Base-by-base conservation (phyloP, 1,284 basidiomycete genomes). In the Cutaneotrichosporon sp. region DNA sequence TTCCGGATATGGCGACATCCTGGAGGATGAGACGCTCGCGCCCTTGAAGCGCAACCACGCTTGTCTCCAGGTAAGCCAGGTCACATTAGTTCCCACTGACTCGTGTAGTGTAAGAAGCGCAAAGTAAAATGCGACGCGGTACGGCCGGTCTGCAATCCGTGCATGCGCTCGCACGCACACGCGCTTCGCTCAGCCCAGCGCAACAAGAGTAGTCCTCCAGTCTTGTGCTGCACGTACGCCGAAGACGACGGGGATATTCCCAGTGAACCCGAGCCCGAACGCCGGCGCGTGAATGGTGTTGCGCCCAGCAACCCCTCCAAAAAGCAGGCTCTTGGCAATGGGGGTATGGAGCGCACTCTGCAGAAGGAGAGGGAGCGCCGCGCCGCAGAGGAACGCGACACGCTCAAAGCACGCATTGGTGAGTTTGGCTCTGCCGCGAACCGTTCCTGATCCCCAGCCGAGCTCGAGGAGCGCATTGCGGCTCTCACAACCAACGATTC, bases 21-120 rank as follows among this genome's bases (percentile, higher is more conserved):
- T 70, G 34, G 64, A 65, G 30, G 68, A 73, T 55, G 69, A 72
- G 44, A 57, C 66, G 1, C 61, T 73, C 33, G 68, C 69, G 1
- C 71, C 71, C 2, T 56, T 73, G 30, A 73, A 72, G 52, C 54
- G 71, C 8, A 73, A 73, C 56, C 69, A 70, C 46, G 71, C 71
- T 7, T 73, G 71, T 54, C 54, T 70, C 21, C 59, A 60, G 46
- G 59, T 60, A 37, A 22, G 55, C 46, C 15, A 20, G 30, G 18
- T 18, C 12, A 12, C n/a, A 17, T 21, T 21, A 15, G n/a, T n/a
- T n/a, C n/a, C 18, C 26, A 20, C 44, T 51, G 40, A 45, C 49
- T 5, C 7, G 40, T 33, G 15, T 61, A 70, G 58, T 73, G 71
- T 59, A 73, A 73, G 61, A 69, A 69, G 49, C 63, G 71, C 17